Percentiles rank a stretch among this genome's conserved stretches.
Conservation (phyloP, 805 yeast species). For the Teunomyces aglyptinius region DNA sequence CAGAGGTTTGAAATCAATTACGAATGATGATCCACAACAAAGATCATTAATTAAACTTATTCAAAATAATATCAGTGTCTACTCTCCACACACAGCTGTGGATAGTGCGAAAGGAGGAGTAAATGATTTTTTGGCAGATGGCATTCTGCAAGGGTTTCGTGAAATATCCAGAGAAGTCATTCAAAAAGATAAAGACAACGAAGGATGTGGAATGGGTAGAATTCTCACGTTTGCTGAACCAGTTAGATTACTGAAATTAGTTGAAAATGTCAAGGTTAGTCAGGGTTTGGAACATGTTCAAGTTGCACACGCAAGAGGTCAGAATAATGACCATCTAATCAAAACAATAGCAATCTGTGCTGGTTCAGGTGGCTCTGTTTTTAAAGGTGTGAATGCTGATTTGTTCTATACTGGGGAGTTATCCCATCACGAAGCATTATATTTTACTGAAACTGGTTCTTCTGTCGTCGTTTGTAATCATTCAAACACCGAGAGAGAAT, state of each 20-base stretch:
- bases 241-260: conserved; percentile 42
- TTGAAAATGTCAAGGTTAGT: conserved; percentile 50
- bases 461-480: conserved; percentile 82
- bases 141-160: conserved; percentile 38
- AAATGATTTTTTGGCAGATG: conserved; percentile 83
- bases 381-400: conserved; percentile 62
- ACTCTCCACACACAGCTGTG: conserved; percentile 94
- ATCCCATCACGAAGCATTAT: conserved; percentile 88
- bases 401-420: conserved; percentile 87
- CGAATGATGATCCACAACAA: conserved; percentile 73
- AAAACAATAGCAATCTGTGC: conserved; percentile 83
- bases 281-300: conserved; percentile 60
- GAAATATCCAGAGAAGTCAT: conserved; percentile 35
- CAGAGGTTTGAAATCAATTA: conserved; percentile 75
- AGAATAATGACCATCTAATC: conserved; percentile 33
- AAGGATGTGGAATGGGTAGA: conserved; percentile 82
- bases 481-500: conserved; percentile 91
- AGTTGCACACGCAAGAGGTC: conserved; percentile 45
- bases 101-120: conserved; percentile 94
- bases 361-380: conserved; percentile 86
- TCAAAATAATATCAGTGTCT: conserved; percentile 79
- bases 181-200: conserved; percentile 41
- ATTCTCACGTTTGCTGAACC: conserved; percentile 49
- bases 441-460: conserved; percentile 65
- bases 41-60: conserved; percentile 68